Evolutionary conservation across 2,329 filamentous ascomycete species (phyloP), one percentile per base, ranked within the genome.

Genomic region (Diaporthe velutina): DNA sequence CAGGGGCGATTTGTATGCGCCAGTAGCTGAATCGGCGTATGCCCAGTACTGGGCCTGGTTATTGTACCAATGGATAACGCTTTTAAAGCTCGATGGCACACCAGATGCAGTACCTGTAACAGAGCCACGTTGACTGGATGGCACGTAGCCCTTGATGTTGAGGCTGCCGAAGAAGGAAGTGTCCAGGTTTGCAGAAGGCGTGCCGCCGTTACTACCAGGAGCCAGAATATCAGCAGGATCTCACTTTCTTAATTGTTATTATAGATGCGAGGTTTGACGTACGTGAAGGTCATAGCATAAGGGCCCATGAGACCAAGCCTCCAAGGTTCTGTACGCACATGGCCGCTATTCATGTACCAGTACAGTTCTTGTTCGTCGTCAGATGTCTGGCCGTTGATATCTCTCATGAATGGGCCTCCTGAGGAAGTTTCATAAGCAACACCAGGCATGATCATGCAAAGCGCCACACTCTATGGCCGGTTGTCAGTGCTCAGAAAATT

Each of bases 261-360:
- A 13, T 12, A n/a, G n/a, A 28, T 12, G 8, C 17, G 25, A 22
- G 15, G 7, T 8, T 1, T 22, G 28, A 66, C 60, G 7, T 22
- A 66, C 60, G 60, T 66, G 8, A 66, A 66, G 17, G 60, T 66
- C 60, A 66, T 66, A 3, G 89, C 87, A 77, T 93, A 94, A 0
- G 92, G 92, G 2, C 92, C 92, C 79, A 93, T 90, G 55, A 94
- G 85, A 5, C 92, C 92, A 81, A 88, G 88, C 42, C 92, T 88
- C 82, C 82, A 93, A 17, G 83, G 80, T 79, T 94, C 92, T 1
- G 91, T 93, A 80, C 90, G 88, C 2, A 87, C 88, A 75, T 93
- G 92, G 54, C 87, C 88, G 19, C 89, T 91, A 84, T 93, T 93
- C 88, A 93, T 92, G 84, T 93, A 93, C 82, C 89, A 92, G 81